These are phyloP conservation scores for Fusarium albidum DNA, from an alignment of 2,329 filamentous ascomycete species.

Conservation along the genomic window DNA sequence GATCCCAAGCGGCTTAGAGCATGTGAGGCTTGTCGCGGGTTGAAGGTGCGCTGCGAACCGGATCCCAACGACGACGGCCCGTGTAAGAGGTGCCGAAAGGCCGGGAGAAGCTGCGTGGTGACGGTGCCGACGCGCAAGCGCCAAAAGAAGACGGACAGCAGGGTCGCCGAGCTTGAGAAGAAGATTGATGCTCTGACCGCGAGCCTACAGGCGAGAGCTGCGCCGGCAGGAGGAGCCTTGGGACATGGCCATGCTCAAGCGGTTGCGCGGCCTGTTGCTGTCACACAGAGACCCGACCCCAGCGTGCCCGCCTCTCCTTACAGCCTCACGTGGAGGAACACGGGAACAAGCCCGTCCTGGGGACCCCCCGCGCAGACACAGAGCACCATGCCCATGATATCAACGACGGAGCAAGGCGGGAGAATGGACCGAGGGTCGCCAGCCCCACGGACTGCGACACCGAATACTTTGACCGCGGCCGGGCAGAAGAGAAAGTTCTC, in stretches of 20 bases:
- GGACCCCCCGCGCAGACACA: slow-evolving; percentile 24
- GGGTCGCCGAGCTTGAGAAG: slow-evolving; percentile 89
- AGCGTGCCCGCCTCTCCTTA: slow-evolving; percentile 12
- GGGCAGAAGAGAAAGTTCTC: slow-evolving; percentile 45
- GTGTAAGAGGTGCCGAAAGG: slow-evolving; percentile 82
- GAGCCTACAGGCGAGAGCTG: slow-evolving; percentile 69
- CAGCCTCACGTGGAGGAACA: slow-evolving; percentile 14
- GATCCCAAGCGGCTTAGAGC: slow-evolving; percentile 75
- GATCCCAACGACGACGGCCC: slow-evolving; percentile 71
- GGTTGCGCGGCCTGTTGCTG: slow-evolving; percentile 18
- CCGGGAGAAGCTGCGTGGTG: slow-evolving; percentile 78
- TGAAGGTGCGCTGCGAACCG: slow-evolving; percentile 88
- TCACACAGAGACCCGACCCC: slow-evolving; percentile 18
- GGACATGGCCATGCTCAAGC: slow-evolving; percentile 14
- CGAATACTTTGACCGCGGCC: slow-evolving; percentile 22
- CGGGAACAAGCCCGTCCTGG: slow-evolving; percentile 24
- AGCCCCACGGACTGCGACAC: slow-evolving; percentile 10
- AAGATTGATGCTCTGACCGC: slow-evolving; percentile 91
- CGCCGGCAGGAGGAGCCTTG: slow-evolving; percentile 28
- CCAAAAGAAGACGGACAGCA: slow-evolving; percentile 90
- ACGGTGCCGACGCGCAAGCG: slow-evolving; percentile 79
- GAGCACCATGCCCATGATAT: slow-evolving; percentile 10
- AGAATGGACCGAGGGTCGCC: slow-evolving; percentile 20
- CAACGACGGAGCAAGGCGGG: slow-evolving; percentile 22
- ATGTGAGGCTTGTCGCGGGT: slow-evolving; percentile 77